phyloP scores from a whole-genome alignment of 495 filamentous ascomycete species.

The Antarctomyces pellizariae region DNA sequence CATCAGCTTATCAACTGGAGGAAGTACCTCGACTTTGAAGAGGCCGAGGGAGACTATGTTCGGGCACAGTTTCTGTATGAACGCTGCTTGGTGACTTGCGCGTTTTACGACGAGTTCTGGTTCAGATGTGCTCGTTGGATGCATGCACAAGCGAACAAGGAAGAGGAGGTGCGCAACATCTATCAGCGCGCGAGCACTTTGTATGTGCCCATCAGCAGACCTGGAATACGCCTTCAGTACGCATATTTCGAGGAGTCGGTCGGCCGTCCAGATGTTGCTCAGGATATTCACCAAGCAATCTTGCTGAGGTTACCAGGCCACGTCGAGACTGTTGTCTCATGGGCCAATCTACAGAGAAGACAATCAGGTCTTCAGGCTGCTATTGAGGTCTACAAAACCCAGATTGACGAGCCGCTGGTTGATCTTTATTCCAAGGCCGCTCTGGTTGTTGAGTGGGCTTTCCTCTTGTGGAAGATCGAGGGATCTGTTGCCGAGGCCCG shows the following conservation, averaged over 20 bases:
- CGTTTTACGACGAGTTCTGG: slow-evolving; percentile 96
- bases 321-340: slow-evolving; percentile 67
- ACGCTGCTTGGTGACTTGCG: slow-evolving; percentile 75
- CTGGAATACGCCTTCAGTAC: slow-evolving; percentile 66
- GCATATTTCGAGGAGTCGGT: slow-evolving; percentile 84
- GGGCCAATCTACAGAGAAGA: slow-evolving; percentile 73
- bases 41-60: slow-evolving; percentile 53
- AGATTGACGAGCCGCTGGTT: slow-evolving; percentile 46
- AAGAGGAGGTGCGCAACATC: slow-evolving; percentile 81
- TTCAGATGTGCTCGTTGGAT: slow-evolving; percentile 95
- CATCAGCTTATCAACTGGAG: slow-evolving; percentile 78
- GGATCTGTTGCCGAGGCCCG: slow-evolving; percentile 69
- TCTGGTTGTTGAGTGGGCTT: slow-evolving; percentile 76
- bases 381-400: slow-evolving; percentile 59
- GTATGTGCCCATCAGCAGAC: slow-evolving; percentile 65
- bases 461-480: slow-evolving; percentile 75
- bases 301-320: slow-evolving; percentile 41
- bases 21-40: slow-evolving; percentile 94
- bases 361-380: slow-evolving; percentile 71
- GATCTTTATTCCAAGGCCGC: slow-evolving; percentile 69
- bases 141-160: slow-evolving; percentile 52
- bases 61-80: slow-evolving; percentile 76
- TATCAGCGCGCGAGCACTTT: slow-evolving; percentile 71
- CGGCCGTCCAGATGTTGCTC: slow-evolving; percentile 50
- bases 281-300: slow-evolving; percentile 64